phyloP scores from a whole-genome alignment of 345 rosid genomes.

The Pugionium cornutum region DNA sequence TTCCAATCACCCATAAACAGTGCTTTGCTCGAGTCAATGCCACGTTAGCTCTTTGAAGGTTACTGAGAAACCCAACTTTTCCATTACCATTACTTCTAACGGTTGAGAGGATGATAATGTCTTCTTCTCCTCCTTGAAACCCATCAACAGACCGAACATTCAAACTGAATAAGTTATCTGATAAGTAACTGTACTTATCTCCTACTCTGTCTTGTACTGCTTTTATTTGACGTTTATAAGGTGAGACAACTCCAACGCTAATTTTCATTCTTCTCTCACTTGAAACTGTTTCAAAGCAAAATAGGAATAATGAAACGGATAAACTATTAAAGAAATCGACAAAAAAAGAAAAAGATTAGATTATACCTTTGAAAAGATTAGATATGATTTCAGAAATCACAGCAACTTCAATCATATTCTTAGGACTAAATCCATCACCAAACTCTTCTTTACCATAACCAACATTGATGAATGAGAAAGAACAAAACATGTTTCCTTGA shows the following conservation, averaged over 20 bases:
- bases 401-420: conserved; percentile 47
- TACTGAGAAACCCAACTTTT: conserved; percentile 40
- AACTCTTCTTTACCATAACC: conserved; percentile 30
- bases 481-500: conserved; percentile 42
- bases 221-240: conserved; percentile 4
- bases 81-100: conserved; percentile 45
- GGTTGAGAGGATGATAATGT: conserved; percentile 47
- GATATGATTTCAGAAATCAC: conserved; percentile 32
- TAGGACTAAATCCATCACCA: conserved; percentile 26
- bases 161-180: conserved; percentile 26
- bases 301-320: too few relatives aligned
- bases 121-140: conserved; percentile 52
- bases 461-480: conserved; percentile 51
- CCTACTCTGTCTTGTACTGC: conserved; percentile 26
- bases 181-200: background rate
- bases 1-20: conserved; percentile 50
- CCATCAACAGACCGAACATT: conserved; percentile 47
- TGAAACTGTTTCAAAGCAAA: background rate
- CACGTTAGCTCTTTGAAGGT: conserved; percentile 41
- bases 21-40: conserved; percentile 45
- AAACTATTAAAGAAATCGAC: too few relatives aligned
- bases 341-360: too few relatives aligned
- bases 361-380: conserved; percentile 41
- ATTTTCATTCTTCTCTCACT: conserved; percentile 3
- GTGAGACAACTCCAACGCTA: background rate